Conservation (phyloP, 2,329 filamentous ascomycete genomes). For the Stagonosporopsis chrysanthemi region DNA sequence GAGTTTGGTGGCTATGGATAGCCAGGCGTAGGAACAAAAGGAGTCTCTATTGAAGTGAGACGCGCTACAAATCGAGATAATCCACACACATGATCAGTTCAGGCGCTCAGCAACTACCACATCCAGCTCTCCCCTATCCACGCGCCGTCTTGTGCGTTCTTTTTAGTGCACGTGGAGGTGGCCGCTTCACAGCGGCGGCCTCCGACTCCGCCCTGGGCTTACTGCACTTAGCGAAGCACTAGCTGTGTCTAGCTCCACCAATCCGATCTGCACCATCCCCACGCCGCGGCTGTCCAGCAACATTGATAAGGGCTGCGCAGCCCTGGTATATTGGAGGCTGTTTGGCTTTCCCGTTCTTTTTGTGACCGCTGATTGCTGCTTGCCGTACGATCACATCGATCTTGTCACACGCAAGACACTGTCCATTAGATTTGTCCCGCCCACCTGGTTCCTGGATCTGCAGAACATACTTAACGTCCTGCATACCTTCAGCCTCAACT, state of each 20-base stretch:
- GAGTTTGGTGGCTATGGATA: conserved; percentile 34
- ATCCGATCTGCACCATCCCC: conserved; percentile 13
- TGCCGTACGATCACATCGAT: background rate
- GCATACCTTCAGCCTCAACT: conserved; percentile 2
- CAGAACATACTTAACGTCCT: conserved; percentile 4
- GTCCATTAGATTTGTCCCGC: background rate
- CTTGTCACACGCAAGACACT: conserved; percentile 1
- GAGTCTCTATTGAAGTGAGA: background rate
- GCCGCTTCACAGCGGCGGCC: conserved; percentile 11
- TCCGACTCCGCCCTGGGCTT: conserved; percentile 13
- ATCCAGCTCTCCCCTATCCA: background rate
- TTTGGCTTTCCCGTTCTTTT: conserved; percentile 9
- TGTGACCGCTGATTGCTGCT: conserved; percentile 4
- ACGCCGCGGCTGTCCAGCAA: conserved; percentile 9
- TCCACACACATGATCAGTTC: background rate
- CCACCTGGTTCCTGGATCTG: conserved; percentile 5
- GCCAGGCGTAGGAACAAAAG: conserved; percentile 28
- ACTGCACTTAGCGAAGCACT: conserved; percentile 18
- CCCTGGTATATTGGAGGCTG: conserved; percentile 9
- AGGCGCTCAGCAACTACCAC: background rate
- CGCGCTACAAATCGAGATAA: background rate
- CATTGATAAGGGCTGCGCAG: conserved; percentile 16
- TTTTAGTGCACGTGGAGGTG: conserved; percentile 18
- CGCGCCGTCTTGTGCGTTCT: conserved; percentile 4
- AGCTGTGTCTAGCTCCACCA: conserved; percentile 17